phyloP scores from a whole-genome alignment of 495 filamentous ascomycete species.

The Staphylotrichum tortipilum region DNA sequence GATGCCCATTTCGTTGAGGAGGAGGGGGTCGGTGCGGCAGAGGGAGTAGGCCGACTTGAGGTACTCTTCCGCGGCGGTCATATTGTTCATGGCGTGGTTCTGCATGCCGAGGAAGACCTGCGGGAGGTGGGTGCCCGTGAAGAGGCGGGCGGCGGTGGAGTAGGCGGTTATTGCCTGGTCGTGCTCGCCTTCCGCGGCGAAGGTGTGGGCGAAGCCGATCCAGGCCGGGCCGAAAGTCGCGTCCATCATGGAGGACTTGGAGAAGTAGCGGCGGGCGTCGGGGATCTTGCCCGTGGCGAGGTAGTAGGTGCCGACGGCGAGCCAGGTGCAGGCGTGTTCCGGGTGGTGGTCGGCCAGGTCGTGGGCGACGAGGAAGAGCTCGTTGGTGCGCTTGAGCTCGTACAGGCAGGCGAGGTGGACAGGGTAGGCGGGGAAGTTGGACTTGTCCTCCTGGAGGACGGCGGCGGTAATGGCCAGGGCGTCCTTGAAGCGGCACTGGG shows the following conservation, averaged over 20 bases:
- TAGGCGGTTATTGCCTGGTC: slow-evolving; percentile 98
- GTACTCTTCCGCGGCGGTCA: slow-evolving; percentile 92
- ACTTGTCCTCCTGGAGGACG: slow-evolving; percentile 70
- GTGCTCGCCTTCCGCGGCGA: slow-evolving; percentile 99
- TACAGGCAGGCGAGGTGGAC: slow-evolving; percentile 88
- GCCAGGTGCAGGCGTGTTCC: slow-evolving; percentile 80
- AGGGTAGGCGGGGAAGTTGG: slow-evolving; percentile 83
- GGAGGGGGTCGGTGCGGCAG: slow-evolving; percentile 70
- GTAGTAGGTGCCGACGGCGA: slow-evolving; percentile 94
- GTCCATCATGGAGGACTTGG: slow-evolving; percentile 93
- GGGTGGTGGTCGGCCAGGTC: slow-evolving; percentile 89
- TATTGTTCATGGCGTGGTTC: slow-evolving; percentile 89
- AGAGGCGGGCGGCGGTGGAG: slow-evolving; percentile 87
- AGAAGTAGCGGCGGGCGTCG: slow-evolving; percentile 91
- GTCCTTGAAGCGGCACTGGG: slow-evolving; percentile 85
- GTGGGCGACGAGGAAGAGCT: slow-evolving; percentile 88
- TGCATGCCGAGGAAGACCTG: slow-evolving; percentile 98
- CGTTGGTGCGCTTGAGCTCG: slow-evolving; percentile 76
- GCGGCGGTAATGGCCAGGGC: slow-evolving; percentile 75
- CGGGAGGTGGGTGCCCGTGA: slow-evolving; percentile 93
- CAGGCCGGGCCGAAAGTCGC: slow-evolving; percentile 96
- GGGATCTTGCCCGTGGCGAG: slow-evolving; percentile 80
- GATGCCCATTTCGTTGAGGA: slow-evolving; percentile 92
- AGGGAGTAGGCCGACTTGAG: slow-evolving; percentile 75
- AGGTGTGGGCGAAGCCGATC: slow-evolving; percentile 99